Percentiles rank a stretch among this genome's conserved stretches.
Conservation (phyloP, 352 stramenopile genomes). For the Phytophthora europaea region DNA sequence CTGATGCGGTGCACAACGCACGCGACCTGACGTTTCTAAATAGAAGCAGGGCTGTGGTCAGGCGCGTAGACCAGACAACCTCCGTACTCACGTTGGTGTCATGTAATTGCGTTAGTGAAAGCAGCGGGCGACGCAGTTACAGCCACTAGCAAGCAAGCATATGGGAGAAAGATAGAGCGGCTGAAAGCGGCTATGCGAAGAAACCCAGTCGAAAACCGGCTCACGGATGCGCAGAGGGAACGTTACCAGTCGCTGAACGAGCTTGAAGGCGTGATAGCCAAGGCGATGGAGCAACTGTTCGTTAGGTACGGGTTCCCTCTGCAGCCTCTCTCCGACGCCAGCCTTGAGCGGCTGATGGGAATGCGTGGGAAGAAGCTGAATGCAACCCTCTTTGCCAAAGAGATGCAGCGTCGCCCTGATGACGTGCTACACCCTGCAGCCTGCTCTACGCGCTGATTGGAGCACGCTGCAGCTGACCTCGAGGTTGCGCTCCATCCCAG, state of each 20-base stretch:
- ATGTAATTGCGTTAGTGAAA: neutral
- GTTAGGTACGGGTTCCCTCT: neutral
- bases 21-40: neutral
- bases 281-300: neutral
- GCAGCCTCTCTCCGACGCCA: neutral
- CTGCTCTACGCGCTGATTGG: neutral
- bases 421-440: neutral
- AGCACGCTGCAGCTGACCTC: neutral
- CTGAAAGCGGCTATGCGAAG: neutral
- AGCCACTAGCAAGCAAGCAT: neutral
- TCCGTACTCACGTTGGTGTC: neutral
- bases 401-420: neutral
- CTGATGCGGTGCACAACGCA: neutral
- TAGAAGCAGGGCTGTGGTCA: neutral
- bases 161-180: neutral
- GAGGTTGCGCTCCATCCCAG: neutral
- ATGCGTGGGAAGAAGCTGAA: conserved; percentile 1
- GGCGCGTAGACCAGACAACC: neutral
- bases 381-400: neutral
- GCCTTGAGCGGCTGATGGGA: neutral
- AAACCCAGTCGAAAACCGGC: neutral
- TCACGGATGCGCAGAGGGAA: neutral
- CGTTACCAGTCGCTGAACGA: neutral
- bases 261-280: neutral
- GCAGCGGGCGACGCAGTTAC: neutral